Evolutionary conservation across 179 eudicot genomes (phyloP), one percentile per base, ranked within the genome.

Genomic region (Nepenthes alata): DNA sequence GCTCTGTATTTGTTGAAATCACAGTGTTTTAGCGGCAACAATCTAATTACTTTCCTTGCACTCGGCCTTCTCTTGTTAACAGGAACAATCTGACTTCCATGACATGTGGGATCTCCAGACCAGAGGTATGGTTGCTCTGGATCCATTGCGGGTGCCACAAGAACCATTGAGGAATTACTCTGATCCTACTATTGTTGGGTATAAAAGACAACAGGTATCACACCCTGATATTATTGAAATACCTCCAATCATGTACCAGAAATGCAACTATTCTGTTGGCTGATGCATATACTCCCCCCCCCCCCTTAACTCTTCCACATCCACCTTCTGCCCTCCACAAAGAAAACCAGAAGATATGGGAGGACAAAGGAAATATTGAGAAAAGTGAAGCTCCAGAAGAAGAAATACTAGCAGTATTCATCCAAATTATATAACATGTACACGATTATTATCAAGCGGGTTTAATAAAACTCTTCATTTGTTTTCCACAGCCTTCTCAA

Each of bases 61-160:
- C 5, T 74, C 25, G 10, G 34, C 41, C 37, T 34, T 65, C 14
- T 65, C 15, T 16, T 61, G 6, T 66, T 52, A 57, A 58, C 83
- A 89, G 95, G 98, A 87, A 39, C 93, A 73, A 38, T 68, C 80
- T 70, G 96, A 89, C 50, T 70, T 61, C 60, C 78, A 65, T 59
- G 89, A 88, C 63, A 59, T 74, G 71, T 80, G 85, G 64, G 81
- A 84, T 47, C 82, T 81, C 37, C 85, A 80, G 15, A 70, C 77
- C 51, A 76, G 78, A 75, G 73, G 75, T 44, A 64, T 74, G 62
- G 86, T 76, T 35, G 80, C 72, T 51, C 70, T 70, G 64, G 91
- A 84, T 70, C 55, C 85, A 59, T 66, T 78, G 38, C 81, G 87
- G 87, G 70, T 63, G 61, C 75, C 71, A 62, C 85, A 75, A 65